phyloP scores from a whole-genome alignment of 495 filamentous ascomycete genomes.

The Pyrenopolyporus hunteri region DNA sequence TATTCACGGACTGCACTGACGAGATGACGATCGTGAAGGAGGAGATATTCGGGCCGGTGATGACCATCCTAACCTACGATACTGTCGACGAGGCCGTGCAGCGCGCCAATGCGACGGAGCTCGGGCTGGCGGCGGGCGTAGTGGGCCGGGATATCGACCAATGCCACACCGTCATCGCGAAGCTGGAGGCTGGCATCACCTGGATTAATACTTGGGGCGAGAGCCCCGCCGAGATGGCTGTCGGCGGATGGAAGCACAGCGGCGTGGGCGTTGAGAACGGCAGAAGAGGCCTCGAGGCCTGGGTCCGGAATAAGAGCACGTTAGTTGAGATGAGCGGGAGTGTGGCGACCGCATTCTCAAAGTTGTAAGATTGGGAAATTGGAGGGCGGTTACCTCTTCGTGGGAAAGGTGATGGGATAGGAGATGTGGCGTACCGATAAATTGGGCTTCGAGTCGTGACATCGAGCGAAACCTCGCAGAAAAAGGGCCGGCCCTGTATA shows the following conservation, averaged over 20 bases:
- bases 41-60: slow-evolving; percentile 84
- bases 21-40: slow-evolving; percentile 73
- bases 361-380: slow-evolving; percentile 48
- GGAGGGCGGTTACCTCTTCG: too few relatives aligned
- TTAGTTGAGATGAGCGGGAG: slow-evolving; percentile 76
- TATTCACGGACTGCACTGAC: slow-evolving; percentile 77
- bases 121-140: slow-evolving; percentile 79
- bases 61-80: slow-evolving; percentile 72
- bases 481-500: too few relatives aligned
- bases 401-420: too few relatives aligned
- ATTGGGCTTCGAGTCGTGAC: too few relatives aligned
- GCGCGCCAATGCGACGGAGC: slow-evolving; percentile 73
- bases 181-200: slow-evolving; percentile 70
- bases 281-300: slow-evolving; percentile 72
- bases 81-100: slow-evolving; percentile 68
- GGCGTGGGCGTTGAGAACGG: slow-evolving; percentile 65
- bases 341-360: slow-evolving; percentile 70
- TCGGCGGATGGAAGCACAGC: slow-evolving; percentile 58
- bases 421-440: too few relatives aligned
- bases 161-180: slow-evolving; percentile 71
- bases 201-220: slow-evolving; percentile 61
- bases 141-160: slow-evolving; percentile 75
- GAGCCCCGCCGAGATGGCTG: slow-evolving; percentile 57
- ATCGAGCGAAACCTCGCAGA: too few relatives aligned
- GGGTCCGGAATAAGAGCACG: slow-evolving; percentile 83